phyloP scores from a whole-genome alignment of 176 grass and related monocot genomes.

The Bonia amplexicaulis region DNA sequence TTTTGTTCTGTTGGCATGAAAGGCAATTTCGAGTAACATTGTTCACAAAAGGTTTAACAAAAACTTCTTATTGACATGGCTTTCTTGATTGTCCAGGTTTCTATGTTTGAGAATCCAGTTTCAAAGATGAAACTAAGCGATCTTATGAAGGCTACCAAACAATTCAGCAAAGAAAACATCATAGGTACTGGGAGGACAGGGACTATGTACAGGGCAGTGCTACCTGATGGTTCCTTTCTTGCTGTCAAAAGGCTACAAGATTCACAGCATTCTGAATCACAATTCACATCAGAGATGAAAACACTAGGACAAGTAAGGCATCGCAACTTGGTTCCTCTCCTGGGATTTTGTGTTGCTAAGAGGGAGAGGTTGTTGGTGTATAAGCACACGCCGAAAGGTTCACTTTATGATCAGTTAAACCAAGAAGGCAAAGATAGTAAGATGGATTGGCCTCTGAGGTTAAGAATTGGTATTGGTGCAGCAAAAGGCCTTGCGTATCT shows the following conservation, averaged over 20 bases:
- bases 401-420: slow-evolving; percentile 71
- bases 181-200: slow-evolving; percentile 71
- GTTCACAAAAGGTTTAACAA: background rate
- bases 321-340: slow-evolving; percentile 71
- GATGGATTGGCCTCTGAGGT: slow-evolving; percentile 68
- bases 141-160: slow-evolving; percentile 83
- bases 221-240: slow-evolving; percentile 73
- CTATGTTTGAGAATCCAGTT: slow-evolving; percentile 81
- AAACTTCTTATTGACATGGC: background rate
- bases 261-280: slow-evolving; percentile 76
- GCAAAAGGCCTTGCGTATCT: slow-evolving; percentile 84
- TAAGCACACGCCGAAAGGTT: slow-evolving; percentile 71
- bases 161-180: slow-evolving; percentile 78
- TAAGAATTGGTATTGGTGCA: slow-evolving; percentile 71
- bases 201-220: slow-evolving; percentile 75
- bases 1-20: background rate
- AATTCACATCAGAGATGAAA: slow-evolving; percentile 84
- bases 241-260: slow-evolving; percentile 84
- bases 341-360: slow-evolving; percentile 81
- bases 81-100: slow-evolving; percentile 54
- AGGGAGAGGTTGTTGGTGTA: slow-evolving; percentile 81
- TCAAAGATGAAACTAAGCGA: slow-evolving; percentile 93
- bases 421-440: slow-evolving; percentile 14
- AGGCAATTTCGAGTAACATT: background rate
- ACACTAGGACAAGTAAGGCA: slow-evolving; percentile 80